phyloP scores from a whole-genome alignment of 2,329 filamentous ascomycete species.

The Aspergillus intermedius region DNA sequence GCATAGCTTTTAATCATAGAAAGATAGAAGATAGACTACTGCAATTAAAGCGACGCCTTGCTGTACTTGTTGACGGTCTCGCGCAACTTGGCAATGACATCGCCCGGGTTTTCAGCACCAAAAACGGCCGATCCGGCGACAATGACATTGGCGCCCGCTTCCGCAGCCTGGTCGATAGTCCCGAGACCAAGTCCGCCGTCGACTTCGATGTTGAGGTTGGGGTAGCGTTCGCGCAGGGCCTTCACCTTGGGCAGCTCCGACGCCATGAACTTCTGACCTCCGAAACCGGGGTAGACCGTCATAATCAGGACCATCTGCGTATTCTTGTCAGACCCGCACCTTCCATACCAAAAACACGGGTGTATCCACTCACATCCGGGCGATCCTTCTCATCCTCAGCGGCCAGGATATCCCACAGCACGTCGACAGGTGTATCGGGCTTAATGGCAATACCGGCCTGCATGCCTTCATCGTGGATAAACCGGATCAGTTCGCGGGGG shows the following conservation, averaged over 20 bases:
- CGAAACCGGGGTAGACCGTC: conserved; percentile 96
- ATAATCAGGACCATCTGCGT: conserved; percentile 92
- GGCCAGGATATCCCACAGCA: conserved; percentile 85
- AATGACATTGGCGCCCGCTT: conserved; percentile 95
- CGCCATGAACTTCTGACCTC: conserved; percentile 97
- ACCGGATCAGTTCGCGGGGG: conserved; percentile 77
- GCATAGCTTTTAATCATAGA: not conserved
- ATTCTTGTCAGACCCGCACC: conserved; percentile 4
- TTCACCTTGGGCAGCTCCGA: conserved; percentile 90
- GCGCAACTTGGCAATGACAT: conserved; percentile 77
- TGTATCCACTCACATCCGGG: conserved; percentile 66
- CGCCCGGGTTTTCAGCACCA: conserved; percentile 77
- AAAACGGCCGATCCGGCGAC: conserved; percentile 96
- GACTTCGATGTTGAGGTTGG: conserved; percentile 92
- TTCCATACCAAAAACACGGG: not conserved
- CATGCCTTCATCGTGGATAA: conserved; percentile 83
- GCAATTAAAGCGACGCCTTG: conserved; percentile 8
- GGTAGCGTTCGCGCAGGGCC: conserved; percentile 75
- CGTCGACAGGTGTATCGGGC: conserved; percentile 81
- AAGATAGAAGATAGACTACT: conserved; percentile 1
- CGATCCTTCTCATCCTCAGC: conserved; percentile 64
- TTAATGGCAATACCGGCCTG: conserved; percentile 94
- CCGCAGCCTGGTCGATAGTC: conserved; percentile 89
- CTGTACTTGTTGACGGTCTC: conserved; percentile 64
- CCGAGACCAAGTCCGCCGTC: conserved; percentile 83